A percentile compares a stretch with the other conserved stretches of the same genome.
Conservation (phyloP, 2,329 filamentous ascomycete genomes). For the Fusarium sp. region DNA sequence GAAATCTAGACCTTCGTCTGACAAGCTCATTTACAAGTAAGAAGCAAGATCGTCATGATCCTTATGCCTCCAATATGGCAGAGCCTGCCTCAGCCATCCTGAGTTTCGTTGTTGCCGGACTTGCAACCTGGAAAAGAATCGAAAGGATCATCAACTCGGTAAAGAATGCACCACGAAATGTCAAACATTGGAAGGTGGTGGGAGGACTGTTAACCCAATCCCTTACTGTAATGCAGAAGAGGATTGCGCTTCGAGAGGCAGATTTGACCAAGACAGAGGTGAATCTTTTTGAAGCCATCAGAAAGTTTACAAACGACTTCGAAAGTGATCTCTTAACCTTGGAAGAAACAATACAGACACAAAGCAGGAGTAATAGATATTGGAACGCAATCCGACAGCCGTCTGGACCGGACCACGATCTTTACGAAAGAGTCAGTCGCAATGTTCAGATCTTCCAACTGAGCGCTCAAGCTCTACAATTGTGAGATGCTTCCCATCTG, state of each 20-base stretch:
- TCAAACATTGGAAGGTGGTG: slow-evolving; percentile 7
- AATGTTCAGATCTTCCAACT: slow-evolving; percentile 21
- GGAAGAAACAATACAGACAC: not conserved
- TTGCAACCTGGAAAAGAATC: not conserved
- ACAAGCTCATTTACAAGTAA: not conserved
- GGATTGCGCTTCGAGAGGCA: no score
- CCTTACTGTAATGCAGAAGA: slow-evolving; percentile 1
- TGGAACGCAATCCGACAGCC: not conserved
- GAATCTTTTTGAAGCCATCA: not conserved
- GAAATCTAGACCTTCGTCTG: not conserved
- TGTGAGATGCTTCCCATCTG: not conserved
- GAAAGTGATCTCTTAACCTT: not conserved
- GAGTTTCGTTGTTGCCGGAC: slow-evolving; percentile 3
- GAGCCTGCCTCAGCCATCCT: slow-evolving; percentile 20
- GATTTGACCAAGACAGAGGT: no score
- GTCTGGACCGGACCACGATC: not conserved
- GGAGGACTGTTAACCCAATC: slow-evolving; percentile 3
- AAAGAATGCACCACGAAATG: not conserved
- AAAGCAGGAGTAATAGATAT: not conserved
- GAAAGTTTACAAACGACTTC: not conserved
- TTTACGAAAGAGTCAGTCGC: slow-evolving; percentile 11
- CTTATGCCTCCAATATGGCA: slow-evolving; percentile 16
- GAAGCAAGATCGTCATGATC: slow-evolving; percentile 7
- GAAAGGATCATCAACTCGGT: no score
- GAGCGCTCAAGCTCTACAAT: not conserved